Evolutionary conservation across 495 filamentous ascomycete species (phyloP), one percentile per base, ranked within the genome.

Genomic region (Neurospora tetrasperma): DNA sequence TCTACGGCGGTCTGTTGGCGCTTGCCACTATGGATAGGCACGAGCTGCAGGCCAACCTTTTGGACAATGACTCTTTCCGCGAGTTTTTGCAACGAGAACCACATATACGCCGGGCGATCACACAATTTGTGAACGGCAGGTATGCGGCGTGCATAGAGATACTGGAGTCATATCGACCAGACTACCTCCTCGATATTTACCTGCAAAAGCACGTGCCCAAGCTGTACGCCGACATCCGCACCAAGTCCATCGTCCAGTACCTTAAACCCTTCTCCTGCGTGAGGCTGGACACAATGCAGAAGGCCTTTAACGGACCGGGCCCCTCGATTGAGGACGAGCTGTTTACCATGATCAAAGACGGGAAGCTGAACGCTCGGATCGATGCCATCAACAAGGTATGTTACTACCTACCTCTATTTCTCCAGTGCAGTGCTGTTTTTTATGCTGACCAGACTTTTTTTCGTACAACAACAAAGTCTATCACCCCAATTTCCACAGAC

Each of bases 191-290:
- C 12, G 96, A 99, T 77, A 83, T 98, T 42, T 90, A 98, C 79
- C 87, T 99, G 5, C 91, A 94, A 66, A 88, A 86, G 70, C 92
- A 96, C 70, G 83, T 97, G 23, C 75, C 83, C n/a, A 83, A 83
- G 5, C 83, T 99, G 38, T 94, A 92, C 82, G 82, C 85, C 27
- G 81, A 84, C 66, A 91, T 99, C 76, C 88, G 96, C 74, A 91
- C 88, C 76, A 98, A 98, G 80, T 91, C 94, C 71, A 98, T 99
- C 74, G 87, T 95, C 70, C 93, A 97, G 79, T 98, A 97, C 80
- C 89, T 94, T 69, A 84, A 93, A 35, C 93, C 93, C 1, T 96
- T 93, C 79, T 93, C 89, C 35, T 89, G 88, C 46, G 91, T 94
- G 62, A 91, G 88, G 4, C 81, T 96, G 8, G 85, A 88, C 11